Evolutionary conservation across 768 basidiomycete species (phyloP).

Genomic region (Auricularia auricula-judae): DNA sequence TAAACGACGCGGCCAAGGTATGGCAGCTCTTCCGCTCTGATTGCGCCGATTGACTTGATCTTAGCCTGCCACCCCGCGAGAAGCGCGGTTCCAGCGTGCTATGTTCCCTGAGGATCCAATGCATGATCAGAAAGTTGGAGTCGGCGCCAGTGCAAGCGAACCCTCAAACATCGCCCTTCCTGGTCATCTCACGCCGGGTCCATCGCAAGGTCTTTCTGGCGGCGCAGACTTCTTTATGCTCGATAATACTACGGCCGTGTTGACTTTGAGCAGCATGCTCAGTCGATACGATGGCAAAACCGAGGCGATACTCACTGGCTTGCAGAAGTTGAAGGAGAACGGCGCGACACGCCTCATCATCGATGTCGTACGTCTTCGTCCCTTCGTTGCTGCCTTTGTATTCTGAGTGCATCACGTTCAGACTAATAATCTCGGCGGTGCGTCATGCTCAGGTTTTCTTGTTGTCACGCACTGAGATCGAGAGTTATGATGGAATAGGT

Average conservation of each 20-base stretch:
- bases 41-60: neutral
- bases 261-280: slow-evolving; percentile 48
- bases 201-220: slow-evolving; percentile 33
- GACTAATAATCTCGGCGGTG: slow-evolving; percentile 22
- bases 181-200: slow-evolving; percentile 23
- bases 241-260: slow-evolving; percentile 42
- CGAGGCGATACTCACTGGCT: slow-evolving; percentile 33
- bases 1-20: slow-evolving; percentile 25
- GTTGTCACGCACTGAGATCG: neutral
- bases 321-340: slow-evolving; percentile 32
- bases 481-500: slow-evolving; percentile 12
- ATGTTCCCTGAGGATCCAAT: slow-evolving; percentile 8
- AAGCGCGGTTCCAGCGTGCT: no score
- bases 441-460: neutral
- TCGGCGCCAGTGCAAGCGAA: slow-evolving; percentile 35
- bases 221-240: slow-evolving; percentile 46
- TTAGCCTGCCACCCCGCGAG: neutral
- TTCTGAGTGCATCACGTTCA: slow-evolving; percentile 1
- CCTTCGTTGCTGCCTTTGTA: neutral
- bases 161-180: slow-evolving; percentile 29
- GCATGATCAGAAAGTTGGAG: slow-evolving; percentile 38
- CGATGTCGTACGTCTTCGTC: slow-evolving; percentile 31
- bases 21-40: neutral
- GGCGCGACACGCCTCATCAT: slow-evolving; percentile 46
- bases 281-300: slow-evolving; percentile 29